Conservation (phyloP, 2,329 filamentous ascomycete genomes). For the Ascochyta viciae-villosae region DNA sequence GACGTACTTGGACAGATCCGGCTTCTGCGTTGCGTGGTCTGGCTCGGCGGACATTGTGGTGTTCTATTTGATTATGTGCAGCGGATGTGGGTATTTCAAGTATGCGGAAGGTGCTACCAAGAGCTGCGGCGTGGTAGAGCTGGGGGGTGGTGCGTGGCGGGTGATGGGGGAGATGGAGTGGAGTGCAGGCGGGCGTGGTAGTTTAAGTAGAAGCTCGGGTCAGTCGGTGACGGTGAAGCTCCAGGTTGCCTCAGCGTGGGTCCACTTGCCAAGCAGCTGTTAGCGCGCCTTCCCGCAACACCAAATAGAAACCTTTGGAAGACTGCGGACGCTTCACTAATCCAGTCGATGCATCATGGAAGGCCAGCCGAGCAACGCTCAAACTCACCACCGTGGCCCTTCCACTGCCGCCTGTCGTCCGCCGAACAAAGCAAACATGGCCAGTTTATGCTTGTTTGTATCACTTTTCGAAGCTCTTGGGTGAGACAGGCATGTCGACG, state of each 20-base stretch:
- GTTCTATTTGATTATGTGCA: conserved; percentile 27
- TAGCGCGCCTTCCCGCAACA: conserved; percentile 34
- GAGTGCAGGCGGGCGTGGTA: conserved; percentile 36
- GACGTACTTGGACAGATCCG: conserved; percentile 56
- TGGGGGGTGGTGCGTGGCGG: conserved; percentile 31
- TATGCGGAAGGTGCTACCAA: conserved; percentile 17
- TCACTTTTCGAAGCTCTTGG: conserved; percentile 13
- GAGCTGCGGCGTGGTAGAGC: conserved; percentile 26
- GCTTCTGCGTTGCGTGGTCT: conserved; percentile 57
- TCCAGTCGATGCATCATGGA: conserved; percentile 11
- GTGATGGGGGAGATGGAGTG: conserved; percentile 38
- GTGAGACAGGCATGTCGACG: conserved; percentile 30
- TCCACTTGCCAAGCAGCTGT: conserved; percentile 20
- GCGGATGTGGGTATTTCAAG: conserved; percentile 20
- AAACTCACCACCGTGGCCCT: conserved; percentile 29
- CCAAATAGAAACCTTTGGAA: conserved; percentile 40
- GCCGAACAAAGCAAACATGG: conserved; percentile 6
- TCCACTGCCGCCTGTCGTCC: conserved; percentile 5
- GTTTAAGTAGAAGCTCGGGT: conserved; percentile 45
- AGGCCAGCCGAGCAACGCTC: conserved; percentile 14
- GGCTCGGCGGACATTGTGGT: conserved; percentile 59
- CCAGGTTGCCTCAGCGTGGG: conserved; percentile 32
- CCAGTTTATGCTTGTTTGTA: conserved; percentile 10
- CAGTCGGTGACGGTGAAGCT: conserved; percentile 42
- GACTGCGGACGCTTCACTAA: conserved; percentile 25